Evolutionary conservation across 495 filamentous ascomycete species (phyloP), one percentile per base, ranked within the genome.

Genomic region (Glutinoglossum americanum): DNA sequence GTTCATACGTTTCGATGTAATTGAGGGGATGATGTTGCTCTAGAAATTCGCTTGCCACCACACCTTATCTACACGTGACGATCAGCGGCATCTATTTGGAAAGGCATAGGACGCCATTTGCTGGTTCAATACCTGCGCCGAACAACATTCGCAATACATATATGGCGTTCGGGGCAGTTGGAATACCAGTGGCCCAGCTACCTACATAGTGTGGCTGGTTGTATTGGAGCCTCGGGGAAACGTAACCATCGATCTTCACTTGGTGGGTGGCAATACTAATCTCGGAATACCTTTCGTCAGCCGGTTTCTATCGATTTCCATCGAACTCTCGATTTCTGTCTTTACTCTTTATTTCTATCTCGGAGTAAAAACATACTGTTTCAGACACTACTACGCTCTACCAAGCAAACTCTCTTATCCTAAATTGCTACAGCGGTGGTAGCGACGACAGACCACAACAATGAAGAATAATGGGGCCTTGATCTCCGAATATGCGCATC

Each of bases 401-500:
- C n/a, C n/a, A n/a, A n/a, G n/a, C n/a, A n/a, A n/a, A n/a, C n/a
- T n/a, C n/a, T n/a, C n/a, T 39, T 39, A 39, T 39, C 37, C 13
- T 33, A 39, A 39, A 39, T 39, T 39, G n/a, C n/a, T n/a, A n/a
- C n/a, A n/a, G n/a, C n/a, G n/a, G n/a, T n/a, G n/a, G n/a, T n/a
- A 56, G 27, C 54, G 15, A 37, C n/a, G 39, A 15, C 21, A 54
- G 54, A 3, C 33, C 4, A 33, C 30, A 57, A 63, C 30, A 7
- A 67, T 72, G 59, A 65, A 60, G 57, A 70, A 72, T 54, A 60
- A 64, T 54, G 85, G 93, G 58, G 66, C 86, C 17, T 68, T 88
- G 15, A 76, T 96, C 60, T 72, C 72, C 13, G 82, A 82, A 59
- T 96, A 83, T 67, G 82, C 83, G 58, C 89, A 96, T 73, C 75